Percentiles rank a stretch among this genome's conserved stretches.
These are phyloP conservation scores for Huntiella bhutanensis DNA, from an alignment of 2,329 filamentous ascomycete genomes.

Conservation along the genomic window DNA sequence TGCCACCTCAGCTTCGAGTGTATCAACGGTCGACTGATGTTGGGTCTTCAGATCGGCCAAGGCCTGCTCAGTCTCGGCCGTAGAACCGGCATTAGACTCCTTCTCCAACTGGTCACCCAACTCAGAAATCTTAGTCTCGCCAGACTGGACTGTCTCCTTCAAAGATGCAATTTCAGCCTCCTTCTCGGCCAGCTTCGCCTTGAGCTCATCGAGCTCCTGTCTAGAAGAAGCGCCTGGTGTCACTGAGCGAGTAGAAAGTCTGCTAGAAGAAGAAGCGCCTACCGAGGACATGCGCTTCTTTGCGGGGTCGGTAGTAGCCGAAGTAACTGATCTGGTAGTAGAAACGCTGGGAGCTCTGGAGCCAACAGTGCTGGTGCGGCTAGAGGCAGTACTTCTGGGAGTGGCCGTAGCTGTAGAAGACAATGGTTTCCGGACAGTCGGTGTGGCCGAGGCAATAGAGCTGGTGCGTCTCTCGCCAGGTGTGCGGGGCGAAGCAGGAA, in stretches of 20 bases:
- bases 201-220: constrained; percentile 42
- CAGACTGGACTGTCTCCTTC: constrained; percentile 35
- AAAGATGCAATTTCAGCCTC: constrained; percentile 38
- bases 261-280: constrained; percentile 22
- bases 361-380: constrained; percentile 14
- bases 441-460: constrained; percentile 21
- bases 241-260: constrained; percentile 15
- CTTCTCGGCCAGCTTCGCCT: constrained; percentile 37
- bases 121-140: constrained; percentile 35
- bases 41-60: constrained; percentile 30
- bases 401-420: constrained; percentile 4
- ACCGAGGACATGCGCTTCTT: constrained; percentile 39
- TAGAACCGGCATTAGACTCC: constrained; percentile 22
- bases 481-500: constrained; percentile 17
- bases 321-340: constrained; percentile 18
- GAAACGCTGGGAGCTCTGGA: constrained; percentile 18
- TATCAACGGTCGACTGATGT: constrained; percentile 29
- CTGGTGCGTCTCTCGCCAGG: constrained; percentile 15
- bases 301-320: constrained; percentile 24
- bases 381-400: not conserved
- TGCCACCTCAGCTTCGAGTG: constrained; percentile 27
- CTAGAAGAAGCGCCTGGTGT: constrained; percentile 22
- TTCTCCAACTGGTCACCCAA: constrained; percentile 32
- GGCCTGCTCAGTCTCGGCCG: constrained; percentile 23
- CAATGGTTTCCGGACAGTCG: constrained; percentile 12